Base-by-base conservation (phyloP, 2,329 filamentous ascomycete species). In the Penicillium griseofulvum region DNA sequence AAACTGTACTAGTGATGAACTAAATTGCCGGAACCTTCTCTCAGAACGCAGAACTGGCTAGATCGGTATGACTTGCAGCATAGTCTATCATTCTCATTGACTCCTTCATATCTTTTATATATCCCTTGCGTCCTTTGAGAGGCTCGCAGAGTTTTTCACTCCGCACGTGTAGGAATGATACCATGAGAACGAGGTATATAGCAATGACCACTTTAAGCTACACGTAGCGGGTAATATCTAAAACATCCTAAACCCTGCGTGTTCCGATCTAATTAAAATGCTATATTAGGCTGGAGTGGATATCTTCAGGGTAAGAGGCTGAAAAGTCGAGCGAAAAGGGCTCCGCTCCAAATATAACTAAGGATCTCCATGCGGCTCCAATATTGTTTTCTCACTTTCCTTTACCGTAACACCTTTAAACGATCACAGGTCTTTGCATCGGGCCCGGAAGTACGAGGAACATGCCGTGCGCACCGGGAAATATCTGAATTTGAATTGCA, bases 51-150 rank as follows among this genome's bases (percentile, higher is more conserved):
- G 45, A 48, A 43, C 49, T 49, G 41, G 41, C 52, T 49, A 58
- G 56, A 54, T 58, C 53, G 53, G 44, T 54, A 65, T 64, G 62
- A 64, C 62, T 56, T 60, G 58, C 63, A 64, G 63, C 55, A 61
- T 57, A 38, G 50, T 54, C 43, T 45, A 60, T 56, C 55, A 61
- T 60, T 60, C 31, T 48, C 56, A 38, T 31, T 52, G 46, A 29
- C 17, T 36, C 33, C 33, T 47, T 58, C 28, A 57, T 47, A 58
- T 22, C 22, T 22, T 22, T 22, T 22, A 22, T 22, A 22, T 22
- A 22, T 61, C 61, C 47, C 63, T 65, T 64, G 60, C 58, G 43
- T 64, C 51, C 14, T 55, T n/a, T 12, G n/a, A 55, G 42, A 34
- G 19, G 29, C 17, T 33, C 14, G 7, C 43, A n/a, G n/a, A 16